These are phyloP conservation scores for Leishmania gerbilli DNA, from an alignment of 208 protist species.

Conservation along the genomic window DNA sequence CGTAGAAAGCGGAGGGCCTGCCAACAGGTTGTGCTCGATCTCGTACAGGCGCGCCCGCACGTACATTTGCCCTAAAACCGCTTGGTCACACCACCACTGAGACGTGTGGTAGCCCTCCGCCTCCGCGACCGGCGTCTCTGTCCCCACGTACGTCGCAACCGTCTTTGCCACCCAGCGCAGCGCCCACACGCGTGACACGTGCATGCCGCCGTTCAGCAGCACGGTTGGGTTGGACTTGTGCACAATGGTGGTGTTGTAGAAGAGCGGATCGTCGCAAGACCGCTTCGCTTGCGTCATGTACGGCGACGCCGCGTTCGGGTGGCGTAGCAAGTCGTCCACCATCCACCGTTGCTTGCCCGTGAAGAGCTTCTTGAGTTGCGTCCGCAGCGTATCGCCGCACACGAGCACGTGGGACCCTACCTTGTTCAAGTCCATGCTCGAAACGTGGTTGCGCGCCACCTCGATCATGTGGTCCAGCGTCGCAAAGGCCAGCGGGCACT, in stretches of 20 bases:
- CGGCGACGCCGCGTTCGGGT: conserved; percentile 5
- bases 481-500: conserved; percentile 28
- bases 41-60: conserved; percentile 31
- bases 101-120: conserved; percentile 11
- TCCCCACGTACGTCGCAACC: conserved; percentile 15
- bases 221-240: conserved; percentile 17
- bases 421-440: conserved; percentile 8
- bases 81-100: conserved; percentile 37
- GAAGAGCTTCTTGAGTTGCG: conserved; percentile 7
- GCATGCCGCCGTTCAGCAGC: conserved; percentile 33
- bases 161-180: conserved; percentile 21
- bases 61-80: conserved; percentile 36
- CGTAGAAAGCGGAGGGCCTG: conserved; percentile 7
- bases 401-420: conserved; percentile 4
- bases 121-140: conserved; percentile 22
- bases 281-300: conserved; percentile 4
- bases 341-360: conserved; percentile 8
- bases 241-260: conserved; percentile 22
- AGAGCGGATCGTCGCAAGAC: conserved; percentile 20
- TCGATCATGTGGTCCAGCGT: conserved; percentile 39
- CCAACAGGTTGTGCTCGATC: conserved; percentile 32
- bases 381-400: conserved; percentile 10
- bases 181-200: conserved; percentile 41
- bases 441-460: conserved; percentile 25
- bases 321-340: conserved; percentile 17